phyloP scores from a whole-genome alignment of 2,329 filamentous ascomycete species.

The Cercospora sojina region DNA sequence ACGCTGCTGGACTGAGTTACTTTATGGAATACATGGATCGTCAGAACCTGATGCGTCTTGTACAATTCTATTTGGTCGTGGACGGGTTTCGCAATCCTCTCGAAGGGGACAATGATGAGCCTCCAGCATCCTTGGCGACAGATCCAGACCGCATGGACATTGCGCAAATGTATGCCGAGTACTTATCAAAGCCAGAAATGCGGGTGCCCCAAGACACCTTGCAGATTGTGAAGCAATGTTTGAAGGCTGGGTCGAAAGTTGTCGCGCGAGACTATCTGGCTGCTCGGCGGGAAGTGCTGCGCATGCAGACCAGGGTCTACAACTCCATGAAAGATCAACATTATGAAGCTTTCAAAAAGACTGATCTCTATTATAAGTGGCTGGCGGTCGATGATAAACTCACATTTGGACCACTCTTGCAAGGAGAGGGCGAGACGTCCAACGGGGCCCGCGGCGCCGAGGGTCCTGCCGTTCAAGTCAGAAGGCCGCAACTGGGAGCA shows the following conservation, averaged over 20 bases:
- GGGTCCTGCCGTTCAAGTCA: conserved; percentile 21
- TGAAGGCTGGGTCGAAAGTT: conserved; percentile 73
- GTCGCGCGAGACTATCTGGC: conserved; percentile 77
- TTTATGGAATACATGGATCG: conserved; percentile 99
- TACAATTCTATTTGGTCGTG: conserved; percentile 98
- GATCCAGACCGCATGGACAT: conserved; percentile 84
- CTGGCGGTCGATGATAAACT: conserved; percentile 74
- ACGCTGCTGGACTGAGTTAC: conserved; percentile 87
- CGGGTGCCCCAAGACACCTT: conserved; percentile 70
- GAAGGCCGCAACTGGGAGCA: conserved; percentile 27
- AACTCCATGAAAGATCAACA: conserved; percentile 80
- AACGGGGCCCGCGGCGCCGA: background rate
- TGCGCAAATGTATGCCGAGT: conserved; percentile 86
- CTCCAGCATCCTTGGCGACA: conserved; percentile 52
- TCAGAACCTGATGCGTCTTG: conserved; percentile 77
- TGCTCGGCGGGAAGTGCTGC: conserved; percentile 77
- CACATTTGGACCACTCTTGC: conserved; percentile 35
- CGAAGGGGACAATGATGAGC: conserved; percentile 77
- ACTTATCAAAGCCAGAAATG: conserved; percentile 78
- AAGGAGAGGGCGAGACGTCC: conserved; percentile 12
- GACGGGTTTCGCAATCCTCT: conserved; percentile 93
- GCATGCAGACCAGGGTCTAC: conserved; percentile 76
- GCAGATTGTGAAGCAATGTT: conserved; percentile 70
- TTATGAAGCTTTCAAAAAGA: conserved; percentile 84
- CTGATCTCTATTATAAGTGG: conserved; percentile 95